Conservation (phyloP, 1,139 yeast species). For the Debaryomycetaceae sp. region DNA sequence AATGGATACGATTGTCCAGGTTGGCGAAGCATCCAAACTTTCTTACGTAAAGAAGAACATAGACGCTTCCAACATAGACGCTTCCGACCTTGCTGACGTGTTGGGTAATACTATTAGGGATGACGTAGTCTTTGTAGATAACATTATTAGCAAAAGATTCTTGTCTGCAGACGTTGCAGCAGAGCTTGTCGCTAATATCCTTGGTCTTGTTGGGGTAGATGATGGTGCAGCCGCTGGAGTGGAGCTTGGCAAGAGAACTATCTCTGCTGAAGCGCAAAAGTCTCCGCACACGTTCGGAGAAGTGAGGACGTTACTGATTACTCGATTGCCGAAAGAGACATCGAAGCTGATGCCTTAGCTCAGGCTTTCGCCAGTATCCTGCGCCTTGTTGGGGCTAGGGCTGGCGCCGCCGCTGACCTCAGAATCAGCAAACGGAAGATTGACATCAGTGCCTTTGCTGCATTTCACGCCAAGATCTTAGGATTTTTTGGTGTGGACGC, state of each 20-base stretch:
- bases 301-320: slow-evolving; percentile 2
- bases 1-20: too few species aligned
- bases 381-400: slow-evolving; percentile 5
- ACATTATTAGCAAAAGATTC: slow-evolving; percentile 3
- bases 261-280: background rate
- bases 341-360: slow-evolving; percentile 2
- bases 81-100: slow-evolving; percentile 2
- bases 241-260: slow-evolving; percentile 5
- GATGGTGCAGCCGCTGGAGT: background rate
- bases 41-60: too few species aligned
- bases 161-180: slow-evolving; percentile 3
- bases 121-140: slow-evolving; percentile 4
- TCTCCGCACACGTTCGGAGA: slow-evolving; percentile 1
- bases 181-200: slow-evolving; percentile 4
- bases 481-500: slow-evolving; percentile 4
- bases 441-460: background rate
- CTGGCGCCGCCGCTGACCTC: slow-evolving; percentile 3
- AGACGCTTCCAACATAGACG: too few species aligned
- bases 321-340: slow-evolving; percentile 4
- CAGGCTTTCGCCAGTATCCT: slow-evolving; percentile 5
- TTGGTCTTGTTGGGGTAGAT: slow-evolving; percentile 1
- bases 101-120: slow-evolving; percentile 4
- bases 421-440: slow-evolving; percentile 4
- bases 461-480: slow-evolving; percentile 4
- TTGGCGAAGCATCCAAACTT: too few species aligned